Percentiles rank a stretch among this genome's conserved stretches.
Conservation (phyloP, 176 grass and related monocot genomes). For the Carex littledalei region DNA sequence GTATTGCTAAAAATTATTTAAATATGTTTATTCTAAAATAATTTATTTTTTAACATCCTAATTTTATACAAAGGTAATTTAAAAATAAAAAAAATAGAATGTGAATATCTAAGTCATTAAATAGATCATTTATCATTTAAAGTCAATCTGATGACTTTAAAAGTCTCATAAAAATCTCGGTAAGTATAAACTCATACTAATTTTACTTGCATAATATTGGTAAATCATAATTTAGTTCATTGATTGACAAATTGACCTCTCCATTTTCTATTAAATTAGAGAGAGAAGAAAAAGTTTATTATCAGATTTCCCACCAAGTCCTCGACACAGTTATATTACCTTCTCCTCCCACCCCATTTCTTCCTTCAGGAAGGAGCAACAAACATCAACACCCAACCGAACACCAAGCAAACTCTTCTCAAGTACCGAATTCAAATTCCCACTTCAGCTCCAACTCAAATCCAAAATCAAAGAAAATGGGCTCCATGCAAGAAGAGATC, state of each 20-base stretch:
- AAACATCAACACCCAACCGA: not conserved
- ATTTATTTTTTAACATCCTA: not conserved
- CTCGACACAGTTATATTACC: not conserved
- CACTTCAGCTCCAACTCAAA: not conserved
- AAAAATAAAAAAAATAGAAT: not conserved
- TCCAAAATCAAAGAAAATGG: not conserved
- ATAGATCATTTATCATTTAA: too few species aligned
- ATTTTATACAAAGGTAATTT: not conserved
- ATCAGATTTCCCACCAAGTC: constrained; percentile 22
- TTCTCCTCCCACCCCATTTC: not conserved
- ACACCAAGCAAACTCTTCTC: constrained; percentile 7
- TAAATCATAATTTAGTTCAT: not conserved
- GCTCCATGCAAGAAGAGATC: constrained; percentile 8
- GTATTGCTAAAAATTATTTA: not conserved
- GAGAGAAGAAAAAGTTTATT: not conserved
- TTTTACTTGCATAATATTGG: not conserved
- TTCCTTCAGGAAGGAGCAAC: constrained; percentile 18
- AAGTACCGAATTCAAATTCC: constrained; percentile 7
- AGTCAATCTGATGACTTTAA: too few species aligned
- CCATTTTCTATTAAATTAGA: not conserved
- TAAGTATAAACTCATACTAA: too few species aligned
- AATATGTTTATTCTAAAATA: not conserved
- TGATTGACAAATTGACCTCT: constrained; percentile 11
- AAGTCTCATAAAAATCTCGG: too few species aligned
- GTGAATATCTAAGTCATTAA: too few species aligned